These are phyloP conservation scores for Hyphodiscus sp. DNA, from an alignment of 2,329 filamentous ascomycete genomes.

Conservation along the genomic window DNA sequence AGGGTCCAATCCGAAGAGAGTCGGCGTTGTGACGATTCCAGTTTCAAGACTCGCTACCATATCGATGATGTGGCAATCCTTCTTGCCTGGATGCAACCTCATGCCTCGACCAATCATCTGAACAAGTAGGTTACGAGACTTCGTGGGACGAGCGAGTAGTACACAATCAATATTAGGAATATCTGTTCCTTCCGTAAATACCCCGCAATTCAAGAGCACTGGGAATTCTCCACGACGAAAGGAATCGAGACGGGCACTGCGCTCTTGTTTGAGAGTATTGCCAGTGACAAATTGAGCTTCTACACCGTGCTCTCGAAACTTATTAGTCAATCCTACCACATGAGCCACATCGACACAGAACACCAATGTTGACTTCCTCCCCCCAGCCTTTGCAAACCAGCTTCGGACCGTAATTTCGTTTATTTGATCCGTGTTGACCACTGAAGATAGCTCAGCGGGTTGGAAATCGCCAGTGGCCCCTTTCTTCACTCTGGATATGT, in stretches of 20 bases:
- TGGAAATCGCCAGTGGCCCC: constrained; percentile 72
- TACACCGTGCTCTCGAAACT: constrained; percentile 70
- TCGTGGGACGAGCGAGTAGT: constrained; percentile 78
- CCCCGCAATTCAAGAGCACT: constrained; percentile 87
- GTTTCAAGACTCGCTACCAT: constrained; percentile 82
- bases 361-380: constrained; percentile 77
- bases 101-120: constrained; percentile 98
- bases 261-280: constrained; percentile 62
- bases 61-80: constrained; percentile 91
- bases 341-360: constrained; percentile 92
- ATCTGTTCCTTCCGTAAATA: constrained; percentile 96
- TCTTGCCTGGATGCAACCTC: constrained; percentile 72
- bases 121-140: constrained; percentile 85
- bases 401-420: constrained; percentile 82
- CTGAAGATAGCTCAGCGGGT: constrained; percentile 66
- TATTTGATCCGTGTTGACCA: constrained; percentile 72
- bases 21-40: constrained; percentile 85
- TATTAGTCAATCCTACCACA: constrained; percentile 64
- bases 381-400: constrained; percentile 72
- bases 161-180: constrained; percentile 97
- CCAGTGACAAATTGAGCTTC: constrained; percentile 86
- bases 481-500: constrained; percentile 64
- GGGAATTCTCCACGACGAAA: constrained; percentile 76
- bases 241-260: constrained; percentile 63
- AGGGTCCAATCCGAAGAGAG: constrained; percentile 87